Evolutionary conservation across 495 filamentous ascomycete species (phyloP).

Genomic region (Daldinia caldariorum): DNA sequence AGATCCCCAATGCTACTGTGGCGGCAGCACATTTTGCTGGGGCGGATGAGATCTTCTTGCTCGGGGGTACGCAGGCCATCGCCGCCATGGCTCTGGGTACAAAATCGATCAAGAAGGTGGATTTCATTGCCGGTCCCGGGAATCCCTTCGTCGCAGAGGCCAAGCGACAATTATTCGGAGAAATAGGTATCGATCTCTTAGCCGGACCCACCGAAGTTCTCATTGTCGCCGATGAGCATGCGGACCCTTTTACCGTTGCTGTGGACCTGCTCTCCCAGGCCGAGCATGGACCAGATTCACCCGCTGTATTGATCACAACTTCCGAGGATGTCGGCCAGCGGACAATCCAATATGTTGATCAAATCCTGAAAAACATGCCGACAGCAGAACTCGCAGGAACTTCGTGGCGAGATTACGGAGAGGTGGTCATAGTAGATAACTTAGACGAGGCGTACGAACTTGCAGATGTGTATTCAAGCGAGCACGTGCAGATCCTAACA

Average conservation of each 20-base stretch:
- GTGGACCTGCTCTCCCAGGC: conserved; percentile 64
- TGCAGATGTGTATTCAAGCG: conserved; percentile 62
- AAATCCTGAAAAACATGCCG: conserved; percentile 54
- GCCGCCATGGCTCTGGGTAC: conserved; percentile 77
- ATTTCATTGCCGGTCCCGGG: conserved; percentile 65
- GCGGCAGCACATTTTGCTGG: conserved; percentile 65
- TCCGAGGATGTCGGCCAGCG: conserved; percentile 54
- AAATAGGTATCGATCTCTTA: conserved; percentile 64
- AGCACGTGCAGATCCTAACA: conserved; percentile 66
- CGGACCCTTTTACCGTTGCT: conserved; percentile 62
- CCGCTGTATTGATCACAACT: conserved; percentile 60
- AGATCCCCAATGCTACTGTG: conserved; percentile 61
- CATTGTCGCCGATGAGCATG: conserved; percentile 60
- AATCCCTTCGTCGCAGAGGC: conserved; percentile 66
- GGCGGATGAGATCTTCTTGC: conserved; percentile 63
- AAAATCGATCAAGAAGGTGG: conserved; percentile 62
- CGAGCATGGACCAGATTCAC: conserved; percentile 64
- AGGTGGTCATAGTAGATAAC: conserved; percentile 57
- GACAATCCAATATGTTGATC: conserved; percentile 53
- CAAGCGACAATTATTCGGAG: conserved; percentile 64
- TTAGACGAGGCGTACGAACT: conserved; percentile 61
- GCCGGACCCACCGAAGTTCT: conserved; percentile 66
- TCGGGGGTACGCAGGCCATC: conserved; percentile 65
- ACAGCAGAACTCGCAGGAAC: conserved; percentile 57
- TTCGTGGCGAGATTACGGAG: conserved; percentile 60